phyloP scores from a whole-genome alignment of 257 asterid species.

The Nicotiana tabacum region DNA sequence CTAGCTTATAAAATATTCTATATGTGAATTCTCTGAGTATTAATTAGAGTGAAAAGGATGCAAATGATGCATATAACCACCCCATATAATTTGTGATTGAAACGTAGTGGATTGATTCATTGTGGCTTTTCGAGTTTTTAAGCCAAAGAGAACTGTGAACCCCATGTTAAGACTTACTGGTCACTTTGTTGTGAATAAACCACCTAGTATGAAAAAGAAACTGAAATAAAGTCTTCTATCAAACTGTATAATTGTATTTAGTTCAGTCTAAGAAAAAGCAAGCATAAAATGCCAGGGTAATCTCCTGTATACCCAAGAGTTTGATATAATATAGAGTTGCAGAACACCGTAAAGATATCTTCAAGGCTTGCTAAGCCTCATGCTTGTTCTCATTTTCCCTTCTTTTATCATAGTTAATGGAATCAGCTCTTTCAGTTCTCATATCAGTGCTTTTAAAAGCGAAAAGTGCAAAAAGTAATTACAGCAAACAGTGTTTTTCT shows the following conservation, averaged over 20 bases:
- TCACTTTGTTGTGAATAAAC: not conserved
- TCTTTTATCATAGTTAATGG: not conserved
- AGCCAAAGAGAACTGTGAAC: not conserved
- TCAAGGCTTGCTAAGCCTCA: not conserved
- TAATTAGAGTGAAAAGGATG: not conserved
- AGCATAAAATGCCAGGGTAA: not conserved
- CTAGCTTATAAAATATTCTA: not conserved
- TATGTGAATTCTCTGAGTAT: not conserved
- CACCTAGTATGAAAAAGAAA: not conserved
- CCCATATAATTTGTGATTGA: no score
- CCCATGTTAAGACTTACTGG: not conserved
- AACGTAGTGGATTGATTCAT: no score
- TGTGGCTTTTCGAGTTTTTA: not conserved
- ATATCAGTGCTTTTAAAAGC: no score
- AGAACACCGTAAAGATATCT: not conserved
- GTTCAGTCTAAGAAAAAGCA: not conserved
- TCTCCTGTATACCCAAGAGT: not conserved
- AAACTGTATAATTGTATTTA: not conserved
- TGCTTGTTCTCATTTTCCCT: not conserved
- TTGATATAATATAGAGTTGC: not conserved
- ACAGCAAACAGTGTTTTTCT: not conserved
- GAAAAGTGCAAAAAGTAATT: not conserved
- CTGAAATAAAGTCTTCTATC: not conserved
- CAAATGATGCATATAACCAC: not conserved
- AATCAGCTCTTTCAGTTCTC: not conserved